A percentile compares a stretch with the other conserved stretches of the same genome.
Conservation (phyloP, 768 basidiomycete genomes). For the Phylloporus arenicola region DNA sequence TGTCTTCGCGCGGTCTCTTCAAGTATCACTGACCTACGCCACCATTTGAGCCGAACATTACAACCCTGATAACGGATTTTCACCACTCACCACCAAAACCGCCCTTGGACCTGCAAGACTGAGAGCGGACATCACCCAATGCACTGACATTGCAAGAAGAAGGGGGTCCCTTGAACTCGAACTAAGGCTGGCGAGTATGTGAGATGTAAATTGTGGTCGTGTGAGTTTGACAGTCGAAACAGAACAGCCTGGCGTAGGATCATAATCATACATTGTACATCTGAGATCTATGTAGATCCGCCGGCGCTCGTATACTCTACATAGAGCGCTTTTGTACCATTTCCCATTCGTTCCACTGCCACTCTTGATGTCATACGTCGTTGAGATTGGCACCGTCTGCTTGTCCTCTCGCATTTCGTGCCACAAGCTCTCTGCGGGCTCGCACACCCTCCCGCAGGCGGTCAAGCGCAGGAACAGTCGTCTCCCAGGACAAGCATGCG, state of each 20-base stretch:
- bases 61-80: background rate
- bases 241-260: too few species aligned
- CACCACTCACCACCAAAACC: constrained; percentile 6
- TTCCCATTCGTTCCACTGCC: constrained; percentile 12
- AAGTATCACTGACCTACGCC: constrained; percentile 11
- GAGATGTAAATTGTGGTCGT: too few species aligned
- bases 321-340: constrained; percentile 3
- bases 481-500: constrained; percentile 87
- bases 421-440: constrained; percentile 56
- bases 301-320: background rate
- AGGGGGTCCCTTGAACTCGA: too few species aligned
- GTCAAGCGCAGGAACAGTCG: constrained; percentile 76
- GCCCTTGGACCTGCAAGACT: background rate
- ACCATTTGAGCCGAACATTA: background rate
- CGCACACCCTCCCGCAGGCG: constrained; percentile 84
- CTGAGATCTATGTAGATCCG: background rate
- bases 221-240: too few species aligned
- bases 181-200: too few species aligned
- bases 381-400: constrained; percentile 13
- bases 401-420: constrained; percentile 22
- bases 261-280: background rate
- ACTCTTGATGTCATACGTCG: constrained; percentile 5
- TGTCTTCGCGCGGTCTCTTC: constrained; percentile 7
- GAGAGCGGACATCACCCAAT: background rate
- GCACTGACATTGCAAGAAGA: too few species aligned